Evolutionary conservation across 805 yeast genomes (phyloP).

Genomic region (Saccharomycopsis sp.): DNA sequence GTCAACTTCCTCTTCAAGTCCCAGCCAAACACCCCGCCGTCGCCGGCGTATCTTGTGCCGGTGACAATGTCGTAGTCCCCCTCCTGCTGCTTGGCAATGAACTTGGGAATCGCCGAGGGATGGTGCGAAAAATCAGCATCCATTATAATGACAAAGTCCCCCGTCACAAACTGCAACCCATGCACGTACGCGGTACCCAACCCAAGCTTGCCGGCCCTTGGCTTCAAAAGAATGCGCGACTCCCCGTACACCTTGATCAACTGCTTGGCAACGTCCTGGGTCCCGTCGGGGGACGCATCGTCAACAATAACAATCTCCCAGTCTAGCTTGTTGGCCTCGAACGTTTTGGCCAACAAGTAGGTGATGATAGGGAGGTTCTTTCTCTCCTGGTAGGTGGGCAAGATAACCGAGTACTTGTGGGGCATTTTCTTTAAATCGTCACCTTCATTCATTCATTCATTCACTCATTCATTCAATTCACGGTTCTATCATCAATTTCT

Average conservation of each 20-base stretch:
- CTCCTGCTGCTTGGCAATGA: conserved; percentile 49
- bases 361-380: conserved; percentile 59
- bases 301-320: conserved; percentile 78
- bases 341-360: conserved; percentile 61
- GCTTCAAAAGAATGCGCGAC: conserved; percentile 52
- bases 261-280: conserved; percentile 62
- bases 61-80: conserved; percentile 41
- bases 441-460: too few species aligned
- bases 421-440: conserved; percentile 12
- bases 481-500: background rate
- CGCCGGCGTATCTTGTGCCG: conserved; percentile 62
- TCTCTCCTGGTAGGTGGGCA: conserved; percentile 73
- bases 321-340: conserved; percentile 43
- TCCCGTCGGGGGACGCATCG: conserved; percentile 76
- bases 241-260: conserved; percentile 48
- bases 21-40: conserved; percentile 83
- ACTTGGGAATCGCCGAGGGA: conserved; percentile 71
- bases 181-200: conserved; percentile 76
- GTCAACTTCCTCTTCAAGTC: conserved; percentile 70
- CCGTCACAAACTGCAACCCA: conserved; percentile 61
- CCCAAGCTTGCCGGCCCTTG: conserved; percentile 72
- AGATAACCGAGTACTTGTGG: conserved; percentile 60
- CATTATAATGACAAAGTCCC: conserved; percentile 71
- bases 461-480: too few species aligned
- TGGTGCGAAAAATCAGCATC: conserved; percentile 81